A percentile compares a stretch with the other conserved stretches of the same genome.
phyloP scores from a whole-genome alignment of 2,329 filamentous ascomycete species.

The Phoma herbarum region DNA sequence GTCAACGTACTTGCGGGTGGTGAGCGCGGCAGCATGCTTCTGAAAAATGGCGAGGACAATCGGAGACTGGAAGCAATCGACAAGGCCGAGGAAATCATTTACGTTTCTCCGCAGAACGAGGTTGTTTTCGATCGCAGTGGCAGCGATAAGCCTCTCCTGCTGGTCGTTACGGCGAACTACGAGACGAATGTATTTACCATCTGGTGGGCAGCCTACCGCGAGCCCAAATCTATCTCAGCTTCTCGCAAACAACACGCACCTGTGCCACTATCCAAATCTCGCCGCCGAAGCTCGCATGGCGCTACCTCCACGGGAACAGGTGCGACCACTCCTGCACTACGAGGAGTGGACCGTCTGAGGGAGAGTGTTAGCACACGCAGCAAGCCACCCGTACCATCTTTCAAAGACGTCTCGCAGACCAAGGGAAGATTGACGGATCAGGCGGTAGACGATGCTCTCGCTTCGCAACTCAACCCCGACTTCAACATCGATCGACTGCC shows the following conservation, averaged over 20 bases:
- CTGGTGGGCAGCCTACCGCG: slow-evolving; percentile 82
- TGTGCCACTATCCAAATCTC: slow-evolving; percentile 58
- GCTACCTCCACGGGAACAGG: slow-evolving; percentile 71
- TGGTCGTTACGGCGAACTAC: slow-evolving; percentile 83
- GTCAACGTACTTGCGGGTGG: slow-evolving; percentile 57
- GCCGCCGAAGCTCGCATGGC: slow-evolving; percentile 68
- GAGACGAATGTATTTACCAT: slow-evolving; percentile 80
- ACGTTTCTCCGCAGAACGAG: slow-evolving; percentile 74
- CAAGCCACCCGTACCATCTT: slow-evolving; percentile 53
- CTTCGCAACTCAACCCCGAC: slow-evolving; percentile 60
- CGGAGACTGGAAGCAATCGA: slow-evolving; percentile 68
- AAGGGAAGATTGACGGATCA: slow-evolving; percentile 49
- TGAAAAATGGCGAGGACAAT: slow-evolving; percentile 43
- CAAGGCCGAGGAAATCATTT: slow-evolving; percentile 81
- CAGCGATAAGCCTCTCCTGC: slow-evolving; percentile 62
- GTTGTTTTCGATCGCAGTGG: slow-evolving; percentile 58
- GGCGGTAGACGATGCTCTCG: slow-evolving; percentile 58
- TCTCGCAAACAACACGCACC: slow-evolving; percentile 53
- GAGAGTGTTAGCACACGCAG: slow-evolving; percentile 76
- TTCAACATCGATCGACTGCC: slow-evolving; percentile 61
- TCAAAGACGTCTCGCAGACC: slow-evolving; percentile 46
- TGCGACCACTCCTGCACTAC: slow-evolving; percentile 74
- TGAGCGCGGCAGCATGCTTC: slow-evolving; percentile 42
- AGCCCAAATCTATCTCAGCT: slow-evolving; percentile 65
- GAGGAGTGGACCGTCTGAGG: slow-evolving; percentile 69